Evolutionary conservation across 2,329 filamentous ascomycete species (phyloP), one percentile per base, ranked within the genome.

Genomic region (Pezicula carpinea): DNA sequence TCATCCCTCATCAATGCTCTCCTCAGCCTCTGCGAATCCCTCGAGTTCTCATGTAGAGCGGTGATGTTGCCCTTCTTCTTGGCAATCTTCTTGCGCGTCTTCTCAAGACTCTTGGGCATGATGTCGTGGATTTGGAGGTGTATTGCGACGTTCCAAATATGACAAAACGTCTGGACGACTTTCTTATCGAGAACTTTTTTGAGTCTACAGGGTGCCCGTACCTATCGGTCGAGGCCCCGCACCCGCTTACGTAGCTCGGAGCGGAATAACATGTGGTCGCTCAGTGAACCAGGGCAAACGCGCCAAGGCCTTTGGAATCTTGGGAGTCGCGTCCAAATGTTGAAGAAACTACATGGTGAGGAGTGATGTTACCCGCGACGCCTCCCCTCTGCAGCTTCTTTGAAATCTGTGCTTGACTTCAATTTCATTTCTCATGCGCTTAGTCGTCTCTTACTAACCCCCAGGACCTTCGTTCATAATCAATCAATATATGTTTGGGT

Each of bases 61-160:
- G 84, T 83, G 39, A 89, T 77, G 33, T 82, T 81, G 17, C 82
- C 81, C 56, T 86, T 82, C 77, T 96, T 96, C 73, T 95, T 96
- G 29, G 82, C 74, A 54, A 97, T 92, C 54, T 89, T 82, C 71
- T 97, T 97, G 53, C 87, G 81, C 17, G 93, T 87, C 65, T 96
- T 97, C 53, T 81, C 72, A 6, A 96, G 70, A 38, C 84, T 80
- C 63, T 82, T 85, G 13, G 88, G 79, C 90, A 95, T 95, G 19
- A 59, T 75, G 62, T 46, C 22, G n/a, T 10, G n/a, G 29, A 33
- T 39, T 38, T 47, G 10, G 34, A 18, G 14, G 29, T 46, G 26
- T 8, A 43, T 47, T 29, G 43, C 36, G 33, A 14, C 31, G 49
- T 47, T 69, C 21, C 29, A 26, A 32, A 13, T 19, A 13, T 13